These are phyloP conservation scores for Iris pallida DNA, from an alignment of 116 monocot genomes.

Conservation along the genomic window DNA sequence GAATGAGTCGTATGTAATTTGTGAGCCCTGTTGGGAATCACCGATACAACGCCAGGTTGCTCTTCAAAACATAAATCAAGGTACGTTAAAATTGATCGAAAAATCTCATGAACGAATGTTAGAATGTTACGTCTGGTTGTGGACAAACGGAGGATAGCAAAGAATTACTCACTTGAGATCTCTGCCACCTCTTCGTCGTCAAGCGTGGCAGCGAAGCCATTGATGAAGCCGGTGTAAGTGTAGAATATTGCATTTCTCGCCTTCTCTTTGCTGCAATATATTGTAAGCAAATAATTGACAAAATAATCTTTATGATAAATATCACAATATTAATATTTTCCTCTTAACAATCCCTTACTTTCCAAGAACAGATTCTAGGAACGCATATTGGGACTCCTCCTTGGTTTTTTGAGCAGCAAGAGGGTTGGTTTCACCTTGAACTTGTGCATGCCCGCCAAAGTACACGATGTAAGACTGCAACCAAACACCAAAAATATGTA, in stretches of 20 bases:
- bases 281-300: too few relatives aligned
- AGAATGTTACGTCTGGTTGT: too few relatives aligned
- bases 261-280: slow-evolving; percentile 12
- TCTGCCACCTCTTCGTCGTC: slow-evolving; percentile 1
- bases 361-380: slow-evolving; percentile 26
- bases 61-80: too few relatives aligned
- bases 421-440: background rate
- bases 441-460: slow-evolving; percentile 25
- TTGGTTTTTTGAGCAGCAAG: background rate
- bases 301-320: too few relatives aligned
- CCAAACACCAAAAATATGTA: too few relatives aligned
- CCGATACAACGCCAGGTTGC: background rate
- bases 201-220: slow-evolving; percentile 12
- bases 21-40: background rate
- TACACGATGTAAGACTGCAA: slow-evolving; percentile 42
- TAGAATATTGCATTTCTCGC: slow-evolving; percentile 18
- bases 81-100: too few relatives aligned
- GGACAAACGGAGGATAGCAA: too few relatives aligned
- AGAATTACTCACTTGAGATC: slow-evolving; percentile 11
- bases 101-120: too few relatives aligned
- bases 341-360: too few relatives aligned
- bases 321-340: too few relatives aligned
- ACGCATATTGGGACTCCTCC: slow-evolving; percentile 13
- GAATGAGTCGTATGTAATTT: slow-evolving; percentile 29
- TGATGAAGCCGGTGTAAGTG: slow-evolving; percentile 18